Evolutionary conservation across 768 basidiomycete genomes (phyloP), one percentile per base, ranked within the genome.

Genomic region (Pleurotus salmoneostramineus): DNA sequence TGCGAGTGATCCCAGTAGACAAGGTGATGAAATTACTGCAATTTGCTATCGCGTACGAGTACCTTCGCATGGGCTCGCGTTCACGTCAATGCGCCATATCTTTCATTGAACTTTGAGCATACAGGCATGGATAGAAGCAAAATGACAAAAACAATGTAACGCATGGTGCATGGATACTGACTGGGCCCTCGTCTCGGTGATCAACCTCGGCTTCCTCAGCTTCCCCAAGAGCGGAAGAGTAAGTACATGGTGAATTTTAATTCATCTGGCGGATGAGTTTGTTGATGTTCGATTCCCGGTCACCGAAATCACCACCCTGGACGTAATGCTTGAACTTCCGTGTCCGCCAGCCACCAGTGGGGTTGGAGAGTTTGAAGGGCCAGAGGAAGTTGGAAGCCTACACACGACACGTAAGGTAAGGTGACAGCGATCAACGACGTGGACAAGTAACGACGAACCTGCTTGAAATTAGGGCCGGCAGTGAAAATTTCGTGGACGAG

Each of bases 281-380:
- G 87, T 97, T 96, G 83, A 99, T 98, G 83, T 92, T 91, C 67
- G 78, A 77, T 78, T 98, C 96, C 73, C 97, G 88, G 82, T 98
- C 87, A 76, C 97, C 97, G 72, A 94, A 91, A 81, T 97, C 95
- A 77, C 95, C 95, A 68, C 95, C 95, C 83, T 95, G 84, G 60
- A 97, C 85, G 72, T 82, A 97, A 79, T 94, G 92, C 80, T 91
- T 96, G 87, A 98, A 98, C 79, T 98, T 98, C 72, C 94, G 85
- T 72, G 84, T 87, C 78, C 93, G 89, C 96, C 95, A 99, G 65
- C 97, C 97, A 64, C 97, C 96, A 63, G 84, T 98, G 57, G 97
- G 96, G 86, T 98, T 98, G 68, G 95, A 98, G 62, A 99, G 91
- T 74, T 99, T 99, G 85, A 99, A 98, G 27, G 97, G 97, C 95